Base-by-base conservation (phyloP, 1,139 yeast species). In the Candida dubliniensis region DNA sequence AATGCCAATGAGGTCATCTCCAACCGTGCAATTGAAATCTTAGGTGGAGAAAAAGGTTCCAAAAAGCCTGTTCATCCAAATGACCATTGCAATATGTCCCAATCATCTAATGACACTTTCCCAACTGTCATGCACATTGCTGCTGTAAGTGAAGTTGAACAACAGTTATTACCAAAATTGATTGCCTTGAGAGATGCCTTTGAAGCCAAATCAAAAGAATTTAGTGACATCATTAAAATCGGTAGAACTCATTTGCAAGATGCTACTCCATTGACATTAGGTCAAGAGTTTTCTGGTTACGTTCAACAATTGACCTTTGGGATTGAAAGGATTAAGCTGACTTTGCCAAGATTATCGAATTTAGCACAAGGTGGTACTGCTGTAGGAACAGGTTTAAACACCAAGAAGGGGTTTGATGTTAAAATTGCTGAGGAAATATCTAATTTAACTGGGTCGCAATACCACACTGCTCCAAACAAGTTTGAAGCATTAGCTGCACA, bases 101-200 rank as follows among this genome's bases (percentile, higher is more conserved):
- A 93, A 72, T 89, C 97, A 15, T 89, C 97, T 40, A 93, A 93
- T 67, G 99, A 93, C 70, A 93, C 99, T 46, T 88, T 91, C 87
- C 99, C 99, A 55, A 91, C 99, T 31, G 99, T 93, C 47, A 93
- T 93, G 99, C 99, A 93, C 74, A 93, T 93, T 71, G 98, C 99
- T 43, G 97, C 98, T 27, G 96, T 91, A 48, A 79, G 87, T 41
- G 96, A 93, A 73, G 87, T 93, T 70, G 74, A 85, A 45, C 63
- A 79, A 58, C 74, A 76, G 42, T 77, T 95, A 65, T 58, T 93
- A 43, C 99, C 99, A 31, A 87, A 89, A 59, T 76, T 93, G 61
- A 75, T 79, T 47, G 76, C 74, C 43, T 82, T 93, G 61, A 86
- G 87, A 68, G 88, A 85, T 60, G 77, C 96, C 25, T 74, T 95